Percentiles rank a stretch among this genome's conserved stretches.
Conservation (phyloP, 192 early-diverging fungal species). For the Mortierella antarctica region DNA sequence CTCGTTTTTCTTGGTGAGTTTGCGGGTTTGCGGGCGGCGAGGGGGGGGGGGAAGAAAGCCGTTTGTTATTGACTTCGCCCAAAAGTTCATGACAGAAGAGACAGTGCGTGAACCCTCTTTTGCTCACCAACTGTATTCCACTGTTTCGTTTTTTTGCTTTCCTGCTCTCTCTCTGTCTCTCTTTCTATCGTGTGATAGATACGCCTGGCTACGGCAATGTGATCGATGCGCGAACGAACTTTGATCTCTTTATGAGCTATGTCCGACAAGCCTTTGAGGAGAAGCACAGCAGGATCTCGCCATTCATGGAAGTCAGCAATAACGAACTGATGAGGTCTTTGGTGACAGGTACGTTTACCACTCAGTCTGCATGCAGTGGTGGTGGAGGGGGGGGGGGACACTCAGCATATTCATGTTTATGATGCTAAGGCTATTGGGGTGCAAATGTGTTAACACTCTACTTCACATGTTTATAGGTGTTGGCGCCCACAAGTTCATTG, state of each 20-base stretch:
- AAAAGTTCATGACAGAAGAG: neutral
- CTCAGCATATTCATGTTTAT: neutral
- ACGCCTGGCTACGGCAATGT: slow-evolving; percentile 52
- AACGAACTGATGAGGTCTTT: slow-evolving; percentile 51
- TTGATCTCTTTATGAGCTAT: slow-evolving; percentile 45
- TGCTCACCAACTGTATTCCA: neutral
- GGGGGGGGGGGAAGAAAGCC: no score
- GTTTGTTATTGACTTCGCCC: neutral
- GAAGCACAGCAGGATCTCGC: slow-evolving; percentile 48
- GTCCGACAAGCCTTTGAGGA: slow-evolving; percentile 45
- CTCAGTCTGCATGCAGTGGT: neutral
- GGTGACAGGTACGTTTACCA: slow-evolving; percentile 31
- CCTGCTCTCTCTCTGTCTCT: neutral
- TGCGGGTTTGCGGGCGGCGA: neutral
- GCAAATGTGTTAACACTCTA: neutral
- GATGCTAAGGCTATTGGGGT: neutral
- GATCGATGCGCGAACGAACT: slow-evolving; percentile 48
- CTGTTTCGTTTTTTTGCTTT: no score
- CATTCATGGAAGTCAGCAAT: slow-evolving; percentile 49
- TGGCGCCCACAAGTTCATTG: slow-evolving; percentile 54
- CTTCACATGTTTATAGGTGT: slow-evolving; percentile 28
- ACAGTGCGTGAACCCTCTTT: neutral
- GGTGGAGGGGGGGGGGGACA: neutral
- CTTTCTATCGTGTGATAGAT: slow-evolving; percentile 17
- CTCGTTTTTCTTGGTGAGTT: slow-evolving; percentile 49